Evolutionary conservation across 306 rosid genomes (phyloP), one percentile per base, ranked within the genome.

Genomic region (Cicer arietinum): DNA sequence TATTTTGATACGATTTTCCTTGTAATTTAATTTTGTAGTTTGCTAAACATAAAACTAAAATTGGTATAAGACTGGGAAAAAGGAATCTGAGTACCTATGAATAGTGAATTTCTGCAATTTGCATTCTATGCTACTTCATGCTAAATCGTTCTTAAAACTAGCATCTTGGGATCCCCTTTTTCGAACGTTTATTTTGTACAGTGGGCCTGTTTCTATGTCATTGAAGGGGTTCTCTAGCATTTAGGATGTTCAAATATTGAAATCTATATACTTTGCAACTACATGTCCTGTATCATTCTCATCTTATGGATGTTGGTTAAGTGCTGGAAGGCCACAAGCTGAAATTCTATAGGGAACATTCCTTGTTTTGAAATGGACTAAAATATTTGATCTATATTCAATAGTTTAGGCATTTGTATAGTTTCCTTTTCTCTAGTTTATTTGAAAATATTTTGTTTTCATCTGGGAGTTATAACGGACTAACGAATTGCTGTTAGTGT

Each of bases 1-100:
- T 81, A 52, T 66, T 47, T 67, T 25, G 46, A 46, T 79, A 56
- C 45, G 7, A 47, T 54, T 72, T 75, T 67, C 22, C 46, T 73
- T 60, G 57, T 64, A 22, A 52, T 76, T 66, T 79, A 66, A 67
- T 56, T 48, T 46, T 72, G 40, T 72, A 17, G 65, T 50, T 30
- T 35, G 61, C 60, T 17, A 43, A 42, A 52, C 71, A 52, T 68
- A 42, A 17, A 80, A 65, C 18, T 51, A 59, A 52, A 56, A 42
- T 78, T 58, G 44, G 67, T 42, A 1, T 0, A 48, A 67, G 74
- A 60, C 25, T 8, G 37, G 53, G 39, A 30, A 47, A 35, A 35
- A 5, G 12, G 18, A 18, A 3, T 73, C 67, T 77, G 67, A 44
- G 68, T 42, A 68, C 44, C 30, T 54, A 10, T 57, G 40, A 53